Evolutionary conservation across 1,284 basidiomycete species (phyloP).

Genomic region (Ustilago lituana): DNA sequence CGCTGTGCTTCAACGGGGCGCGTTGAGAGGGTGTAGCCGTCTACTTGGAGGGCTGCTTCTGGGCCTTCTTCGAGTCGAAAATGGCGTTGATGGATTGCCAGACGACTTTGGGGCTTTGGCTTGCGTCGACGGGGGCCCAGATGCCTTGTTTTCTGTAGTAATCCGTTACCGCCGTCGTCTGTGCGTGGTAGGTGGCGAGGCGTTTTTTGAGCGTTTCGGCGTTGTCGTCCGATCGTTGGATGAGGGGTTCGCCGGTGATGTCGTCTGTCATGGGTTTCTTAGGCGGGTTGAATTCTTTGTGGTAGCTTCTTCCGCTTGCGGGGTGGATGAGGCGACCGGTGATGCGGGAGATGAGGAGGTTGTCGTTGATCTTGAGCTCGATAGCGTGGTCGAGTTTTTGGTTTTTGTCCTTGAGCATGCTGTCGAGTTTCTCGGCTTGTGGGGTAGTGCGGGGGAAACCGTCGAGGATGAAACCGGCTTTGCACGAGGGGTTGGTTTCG

Average conservation of each 20-base stretch:
- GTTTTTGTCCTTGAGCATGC: constrained; percentile 82
- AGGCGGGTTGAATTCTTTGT: constrained; percentile 93
- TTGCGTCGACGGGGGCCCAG: constrained; percentile 81
- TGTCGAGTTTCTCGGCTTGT: constrained; percentile 96
- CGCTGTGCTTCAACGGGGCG: no score
- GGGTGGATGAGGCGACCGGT: constrained; percentile 95
- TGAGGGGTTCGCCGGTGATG: constrained; percentile 91
- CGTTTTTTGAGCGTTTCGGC: constrained; percentile 89
- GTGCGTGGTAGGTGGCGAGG: constrained; percentile 83
- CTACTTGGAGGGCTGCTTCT: constrained; percentile 17
- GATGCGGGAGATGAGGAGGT: constrained; percentile 94
- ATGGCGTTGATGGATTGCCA: constrained; percentile 79
- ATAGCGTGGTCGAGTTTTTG: constrained; percentile 88
- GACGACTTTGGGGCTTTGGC: constrained; percentile 88
- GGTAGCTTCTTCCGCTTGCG: constrained; percentile 87
- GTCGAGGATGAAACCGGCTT: constrained; percentile 96
- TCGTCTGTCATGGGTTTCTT: constrained; percentile 96
- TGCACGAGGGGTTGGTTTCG: constrained; percentile 89
- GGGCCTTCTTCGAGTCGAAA: constrained; percentile 58
- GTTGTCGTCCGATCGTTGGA: constrained; percentile 70
- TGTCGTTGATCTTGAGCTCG: constrained; percentile 91
- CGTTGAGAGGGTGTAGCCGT: background rate
- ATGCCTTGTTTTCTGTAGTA: constrained; percentile 89
- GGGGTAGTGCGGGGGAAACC: constrained; percentile 97
- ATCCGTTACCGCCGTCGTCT: constrained; percentile 94